Base-by-base conservation (phyloP, 345 rosid genomes). In the Murraya koenigii region DNA sequence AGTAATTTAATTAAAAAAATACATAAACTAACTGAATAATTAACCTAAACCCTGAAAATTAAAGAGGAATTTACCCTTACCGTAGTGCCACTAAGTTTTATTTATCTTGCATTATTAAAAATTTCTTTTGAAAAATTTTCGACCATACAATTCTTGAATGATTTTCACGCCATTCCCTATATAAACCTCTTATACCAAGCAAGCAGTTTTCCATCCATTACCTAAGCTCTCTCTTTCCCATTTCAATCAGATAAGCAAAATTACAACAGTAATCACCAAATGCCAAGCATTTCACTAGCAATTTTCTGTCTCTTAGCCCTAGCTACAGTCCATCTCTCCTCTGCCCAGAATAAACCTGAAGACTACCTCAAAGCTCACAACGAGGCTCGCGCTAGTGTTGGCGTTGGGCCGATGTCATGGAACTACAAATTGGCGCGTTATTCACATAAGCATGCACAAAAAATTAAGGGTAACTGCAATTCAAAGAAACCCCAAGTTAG, bases 331-430 rank as follows among this genome's bases (percentile, higher is more conserved):
- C 25, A 15, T 7, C 28, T 28, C 22, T 69, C 63, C 64, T 10
- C 3, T 32, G 75, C 88, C 32, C 88, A 86, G 35, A 80, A 86
- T 36, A 67, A 85, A 25, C 82, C 75, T 0, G 79, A 80, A 61
- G 88, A 84, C 79, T 87, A 80, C 70, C 74, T 90, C 35, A 36
- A 78, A 32, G 87, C 89, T 1, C 90, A 90, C 86, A 90, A 90
- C 36, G 74, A 59, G 1, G 94, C 91, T 39, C 87, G 92, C 5
- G 81, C 83, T 0, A 35, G 36, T 1, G 92, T 85, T 0, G 82
- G 75, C 32, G 90, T 89, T 19, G 80, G 72, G 2, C 87, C 86
- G 20, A 49, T 90, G 71, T 64, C 58, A 54, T 89, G 94, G 94
- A 85, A 90, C 80, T 19, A 49, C 22, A 61, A 28, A 11, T 63